Evolutionary conservation across 345 rosid species (phyloP).

Genomic region (Clausena lansium): DNA sequence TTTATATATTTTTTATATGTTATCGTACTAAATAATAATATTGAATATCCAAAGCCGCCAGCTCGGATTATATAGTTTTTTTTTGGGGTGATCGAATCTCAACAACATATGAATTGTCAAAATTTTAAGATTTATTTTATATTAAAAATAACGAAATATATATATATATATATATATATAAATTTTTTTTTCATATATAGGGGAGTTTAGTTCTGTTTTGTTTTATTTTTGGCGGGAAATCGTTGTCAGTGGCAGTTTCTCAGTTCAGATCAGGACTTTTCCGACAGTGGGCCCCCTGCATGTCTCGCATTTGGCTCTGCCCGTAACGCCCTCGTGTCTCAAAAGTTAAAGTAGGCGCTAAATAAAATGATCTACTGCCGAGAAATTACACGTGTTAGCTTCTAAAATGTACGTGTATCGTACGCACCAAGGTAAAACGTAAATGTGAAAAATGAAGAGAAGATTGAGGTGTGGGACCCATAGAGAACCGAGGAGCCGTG

Average conservation of each 20-base stretch:
- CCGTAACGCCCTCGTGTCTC: background rate
- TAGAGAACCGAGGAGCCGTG: slow-evolving; percentile 25
- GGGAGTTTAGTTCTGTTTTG: background rate
- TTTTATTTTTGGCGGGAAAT: slow-evolving; percentile 32
- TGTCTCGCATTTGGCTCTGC: background rate
- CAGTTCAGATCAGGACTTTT: background rate
- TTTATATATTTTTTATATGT: background rate
- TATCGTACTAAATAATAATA: background rate
- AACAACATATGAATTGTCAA: no score
- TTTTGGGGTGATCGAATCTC: no score
- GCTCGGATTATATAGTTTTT: no score
- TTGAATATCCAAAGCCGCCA: background rate
- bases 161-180: no score
- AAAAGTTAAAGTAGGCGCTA: fast-evolving
- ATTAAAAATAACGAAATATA: no score
- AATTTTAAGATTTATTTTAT: no score
- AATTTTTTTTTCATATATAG: no score
- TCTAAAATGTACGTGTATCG: background rate
- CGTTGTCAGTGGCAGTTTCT: background rate
- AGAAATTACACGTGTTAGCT: background rate
- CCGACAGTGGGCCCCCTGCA: slow-evolving; percentile 14
- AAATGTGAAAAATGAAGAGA: background rate
- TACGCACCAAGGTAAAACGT: background rate
- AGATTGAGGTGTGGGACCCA: slow-evolving; percentile 12
- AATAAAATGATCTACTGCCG: background rate